Conservation (phyloP, 2,329 filamentous ascomycete genomes). For the Apiospora rasikravindrae region DNA sequence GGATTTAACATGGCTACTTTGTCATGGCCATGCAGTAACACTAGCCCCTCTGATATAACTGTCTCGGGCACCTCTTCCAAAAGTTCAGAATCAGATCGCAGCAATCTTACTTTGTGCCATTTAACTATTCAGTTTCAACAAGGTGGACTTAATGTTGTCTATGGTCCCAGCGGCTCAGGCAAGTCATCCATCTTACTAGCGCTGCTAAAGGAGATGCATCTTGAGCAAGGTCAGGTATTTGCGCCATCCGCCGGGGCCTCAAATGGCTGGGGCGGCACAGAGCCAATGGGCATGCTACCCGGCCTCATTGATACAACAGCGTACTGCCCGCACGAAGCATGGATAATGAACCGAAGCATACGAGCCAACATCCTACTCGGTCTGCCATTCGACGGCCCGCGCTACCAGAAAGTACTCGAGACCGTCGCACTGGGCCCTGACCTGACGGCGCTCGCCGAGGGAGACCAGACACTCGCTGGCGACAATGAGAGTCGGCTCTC, state of each 20-base stretch:
- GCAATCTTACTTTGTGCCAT: background rate
- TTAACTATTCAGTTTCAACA: background rate
- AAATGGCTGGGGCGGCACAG: background rate
- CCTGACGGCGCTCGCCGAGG: slow-evolving; percentile 27
- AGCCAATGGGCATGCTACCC: background rate
- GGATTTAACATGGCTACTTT: background rate
- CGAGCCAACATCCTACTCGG: slow-evolving; percentile 27
- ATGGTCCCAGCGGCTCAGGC: background rate
- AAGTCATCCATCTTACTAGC: background rate
- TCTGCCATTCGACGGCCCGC: slow-evolving; percentile 23
- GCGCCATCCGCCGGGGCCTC: background rate
- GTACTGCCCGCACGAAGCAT: slow-evolving; percentile 48
- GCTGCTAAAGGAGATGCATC: background rate
- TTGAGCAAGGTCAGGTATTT: background rate
- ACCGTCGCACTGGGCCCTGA: slow-evolving; percentile 27
- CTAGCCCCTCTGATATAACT: background rate
- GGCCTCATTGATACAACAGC: background rate
- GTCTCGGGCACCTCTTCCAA: background rate
- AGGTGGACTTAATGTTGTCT: background rate
- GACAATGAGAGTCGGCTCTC: slow-evolving; percentile 35
- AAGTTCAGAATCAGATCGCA: background rate
- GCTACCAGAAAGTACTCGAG: slow-evolving; percentile 26
- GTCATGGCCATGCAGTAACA: background rate
- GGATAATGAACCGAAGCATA: slow-evolving; percentile 68
- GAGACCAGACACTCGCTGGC: slow-evolving; percentile 35